phyloP scores from a whole-genome alignment of 768 basidiomycete species.

The Boletus vermiculosoides region DNA sequence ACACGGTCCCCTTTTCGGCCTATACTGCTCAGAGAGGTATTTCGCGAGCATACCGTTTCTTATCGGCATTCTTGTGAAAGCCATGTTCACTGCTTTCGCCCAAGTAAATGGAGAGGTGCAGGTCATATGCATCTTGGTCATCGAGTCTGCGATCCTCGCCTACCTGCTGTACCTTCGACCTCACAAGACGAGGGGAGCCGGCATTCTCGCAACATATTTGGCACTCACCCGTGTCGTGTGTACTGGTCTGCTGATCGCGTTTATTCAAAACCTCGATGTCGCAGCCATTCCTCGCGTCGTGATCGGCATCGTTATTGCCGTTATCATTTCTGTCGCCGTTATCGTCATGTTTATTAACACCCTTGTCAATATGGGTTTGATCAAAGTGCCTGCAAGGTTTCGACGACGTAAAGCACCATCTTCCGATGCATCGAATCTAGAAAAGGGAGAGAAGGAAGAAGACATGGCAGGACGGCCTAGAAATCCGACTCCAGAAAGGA shows the following conservation, averaged over 20 bases:
- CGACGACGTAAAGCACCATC: slow-evolving; percentile 15
- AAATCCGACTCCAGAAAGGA: slow-evolving; percentile 55
- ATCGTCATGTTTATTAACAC: slow-evolving; percentile 69
- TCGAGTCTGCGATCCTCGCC: slow-evolving; percentile 63
- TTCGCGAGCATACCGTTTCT: slow-evolving; percentile 65
- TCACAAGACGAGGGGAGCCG: slow-evolving; percentile 62
- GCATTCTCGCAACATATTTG: slow-evolving; percentile 68
- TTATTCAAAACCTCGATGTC: slow-evolving; percentile 62
- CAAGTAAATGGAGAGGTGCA: slow-evolving; percentile 64
- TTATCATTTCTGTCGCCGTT: slow-evolving; percentile 69
- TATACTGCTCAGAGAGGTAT: slow-evolving; percentile 65
- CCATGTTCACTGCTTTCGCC: slow-evolving; percentile 70
- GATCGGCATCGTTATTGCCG: slow-evolving; percentile 72
- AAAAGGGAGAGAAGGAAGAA: slow-evolving; percentile 28
- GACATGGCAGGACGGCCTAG: slow-evolving; percentile 36
- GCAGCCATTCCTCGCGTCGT: slow-evolving; percentile 77
- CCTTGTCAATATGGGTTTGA: slow-evolving; percentile 47
- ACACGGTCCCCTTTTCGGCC: slow-evolving; percentile 61
- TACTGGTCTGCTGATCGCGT: slow-evolving; percentile 73
- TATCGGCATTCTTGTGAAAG: slow-evolving; percentile 58
- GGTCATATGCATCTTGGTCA: slow-evolving; percentile 59
- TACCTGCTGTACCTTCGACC: slow-evolving; percentile 57
- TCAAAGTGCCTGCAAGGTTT: slow-evolving; percentile 20
- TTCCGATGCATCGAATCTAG: slow-evolving; percentile 23
- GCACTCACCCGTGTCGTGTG: slow-evolving; percentile 66